phyloP scores from a whole-genome alignment of 257 asterid genomes.

The Solanum chaucha region DNA sequence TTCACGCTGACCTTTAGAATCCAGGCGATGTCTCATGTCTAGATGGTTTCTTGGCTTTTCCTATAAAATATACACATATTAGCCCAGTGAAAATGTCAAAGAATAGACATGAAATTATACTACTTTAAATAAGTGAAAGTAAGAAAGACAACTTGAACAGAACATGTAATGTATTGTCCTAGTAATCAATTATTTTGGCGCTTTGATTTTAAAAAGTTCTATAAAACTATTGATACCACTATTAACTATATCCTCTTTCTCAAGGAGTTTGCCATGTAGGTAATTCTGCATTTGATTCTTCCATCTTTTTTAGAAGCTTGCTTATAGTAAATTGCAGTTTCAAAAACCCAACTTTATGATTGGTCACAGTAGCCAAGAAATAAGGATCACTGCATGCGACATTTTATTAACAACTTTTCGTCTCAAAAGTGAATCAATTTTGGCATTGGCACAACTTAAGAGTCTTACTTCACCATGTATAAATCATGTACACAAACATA shows the following conservation, averaged over 20 bases:
- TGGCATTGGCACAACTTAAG: neutral
- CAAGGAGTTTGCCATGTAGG: neutral
- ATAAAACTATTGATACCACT: neutral
- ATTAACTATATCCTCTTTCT: neutral
- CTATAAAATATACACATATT: constrained; percentile 23
- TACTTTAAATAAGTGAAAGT: neutral
- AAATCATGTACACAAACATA: neutral
- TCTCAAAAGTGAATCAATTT: neutral
- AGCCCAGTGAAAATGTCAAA: neutral
- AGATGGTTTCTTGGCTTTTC: constrained; percentile 95
- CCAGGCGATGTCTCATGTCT: constrained; percentile 94
- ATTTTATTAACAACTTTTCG: neutral
- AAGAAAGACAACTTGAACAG: neutral
- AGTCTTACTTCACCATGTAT: neutral
- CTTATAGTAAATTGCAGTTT: neutral
- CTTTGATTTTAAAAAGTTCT: neutral
- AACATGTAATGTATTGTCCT: neutral
- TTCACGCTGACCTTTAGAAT: constrained; percentile 95
- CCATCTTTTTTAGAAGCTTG: neutral
- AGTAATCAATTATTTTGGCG: neutral
- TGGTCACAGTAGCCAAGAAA: neutral
- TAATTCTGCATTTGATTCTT: neutral
- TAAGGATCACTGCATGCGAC: neutral
- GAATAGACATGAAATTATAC: neutral
- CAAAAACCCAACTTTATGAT: neutral